Evolutionary conservation across 805 yeast genomes (phyloP), one percentile per base, ranked within the genome.

Genomic region (Yarrowia sp.): DNA sequence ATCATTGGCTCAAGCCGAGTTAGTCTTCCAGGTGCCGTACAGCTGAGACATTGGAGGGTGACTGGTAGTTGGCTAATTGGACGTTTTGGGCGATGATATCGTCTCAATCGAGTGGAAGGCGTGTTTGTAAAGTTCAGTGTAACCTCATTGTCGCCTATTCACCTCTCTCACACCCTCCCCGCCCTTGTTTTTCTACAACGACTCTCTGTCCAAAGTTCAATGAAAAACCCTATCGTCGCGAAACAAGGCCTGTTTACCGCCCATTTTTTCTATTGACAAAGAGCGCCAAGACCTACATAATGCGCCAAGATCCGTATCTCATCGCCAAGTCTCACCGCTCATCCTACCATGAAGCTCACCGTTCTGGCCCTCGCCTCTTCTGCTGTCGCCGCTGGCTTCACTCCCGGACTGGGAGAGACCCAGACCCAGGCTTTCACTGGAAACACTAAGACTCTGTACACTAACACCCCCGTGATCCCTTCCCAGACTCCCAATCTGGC

Each of bases 401-500:
- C 61, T n/a, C 61, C 61, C 20, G 61, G 61, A n/a, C 38, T 39
- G 9, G 61, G 46, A 2, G 61, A 55, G 24, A 39, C 61, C 46
- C 61, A 55, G 46, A 55, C 61, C 38, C 61, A 55, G 61, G 61
- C 61, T 24, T 2, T 39, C 46, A 55, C 15, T 5, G 61, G 46
- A 9, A 39, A 55, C 61, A 39, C 44, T 24, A 39, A 55, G 46
- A 55, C 61, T 24, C 60, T 53, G 24, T 55, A 55, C 46, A 55
- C 61, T 38, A 55, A 55, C 61, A 39, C 61, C 12, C 61, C 61
- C 12, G 46, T 39, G 34, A 55, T 55, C 24, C 61, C 61, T 17
- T 39, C 44, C 1, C 19, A 39, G 46, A 55, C 61, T 7, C 83
- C 83, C 24, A 55, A 72, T 53, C 73, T 76, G 42, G 68, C 79